Evolutionary conservation across 1,284 basidiomycete species (phyloP).

Genomic region (Wolfiporia cocos): DNA sequence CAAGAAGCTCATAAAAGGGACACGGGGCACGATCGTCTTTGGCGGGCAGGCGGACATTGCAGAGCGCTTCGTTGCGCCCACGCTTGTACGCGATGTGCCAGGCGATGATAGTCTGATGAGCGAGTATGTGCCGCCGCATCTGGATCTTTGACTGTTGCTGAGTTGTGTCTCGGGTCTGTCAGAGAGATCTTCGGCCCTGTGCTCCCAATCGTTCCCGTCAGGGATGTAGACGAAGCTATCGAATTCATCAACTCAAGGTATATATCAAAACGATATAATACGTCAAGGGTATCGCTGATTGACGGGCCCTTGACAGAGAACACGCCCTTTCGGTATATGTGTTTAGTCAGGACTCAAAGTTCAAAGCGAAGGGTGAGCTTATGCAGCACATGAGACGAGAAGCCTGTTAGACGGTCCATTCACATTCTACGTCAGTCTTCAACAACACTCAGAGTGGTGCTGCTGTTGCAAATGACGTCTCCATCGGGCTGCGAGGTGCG

Average conservation of each 20-base stretch:
- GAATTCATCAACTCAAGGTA: conserved; percentile 59
- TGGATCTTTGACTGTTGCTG: background rate
- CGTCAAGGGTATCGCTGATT: background rate
- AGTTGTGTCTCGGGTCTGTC: background rate
- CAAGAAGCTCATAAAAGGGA: conserved; percentile 55
- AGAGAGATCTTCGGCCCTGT: conserved; percentile 35
- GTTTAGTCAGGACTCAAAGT: conserved; percentile 54
- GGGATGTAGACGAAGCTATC: conserved; percentile 68
- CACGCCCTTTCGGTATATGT: conserved; percentile 70
- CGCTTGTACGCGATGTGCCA: conserved; percentile 58
- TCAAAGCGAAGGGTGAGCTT: conserved; percentile 58
- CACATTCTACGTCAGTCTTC: conserved; percentile 40
- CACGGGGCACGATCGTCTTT: conserved; percentile 65
- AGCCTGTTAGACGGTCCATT: too few species aligned
- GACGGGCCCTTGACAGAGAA: too few species aligned
- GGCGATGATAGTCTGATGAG: conserved; percentile 68
- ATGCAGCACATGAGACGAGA: too few species aligned
- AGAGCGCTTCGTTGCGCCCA: conserved; percentile 60
- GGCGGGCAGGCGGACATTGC: conserved; percentile 64
- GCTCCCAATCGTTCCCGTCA: conserved; percentile 74
- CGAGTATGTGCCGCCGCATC: conserved; percentile 38
- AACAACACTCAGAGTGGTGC: conserved; percentile 64
- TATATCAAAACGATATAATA: conserved; percentile 14
- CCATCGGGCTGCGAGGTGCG: conserved; percentile 51
- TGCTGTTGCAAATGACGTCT: conserved; percentile 59